Percentiles rank a stretch among this genome's conserved stretches.
Evolutionary conservation across 768 basidiomycete species (phyloP).

Genomic region (Boletus edulis): DNA sequence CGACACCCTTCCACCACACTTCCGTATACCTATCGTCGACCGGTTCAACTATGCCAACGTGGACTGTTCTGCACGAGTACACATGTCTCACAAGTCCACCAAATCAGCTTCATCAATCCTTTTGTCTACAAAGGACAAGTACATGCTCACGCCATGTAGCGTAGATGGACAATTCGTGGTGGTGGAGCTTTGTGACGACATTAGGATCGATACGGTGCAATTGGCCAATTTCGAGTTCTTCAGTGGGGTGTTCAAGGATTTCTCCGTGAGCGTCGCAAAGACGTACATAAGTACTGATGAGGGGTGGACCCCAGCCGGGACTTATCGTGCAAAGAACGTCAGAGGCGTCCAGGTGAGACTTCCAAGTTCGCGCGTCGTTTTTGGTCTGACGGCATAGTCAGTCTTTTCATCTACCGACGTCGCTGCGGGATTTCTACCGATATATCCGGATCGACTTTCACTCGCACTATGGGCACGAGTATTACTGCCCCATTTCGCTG

Average conservation of each 20-base stretch:
- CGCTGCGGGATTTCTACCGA: slow-evolving; percentile 83
- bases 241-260: slow-evolving; percentile 92
- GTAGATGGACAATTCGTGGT: slow-evolving; percentile 71
- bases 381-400: slow-evolving; percentile 23
- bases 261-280: slow-evolving; percentile 84
- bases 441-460: slow-evolving; percentile 93
- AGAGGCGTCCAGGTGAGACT: slow-evolving; percentile 83
- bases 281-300: slow-evolving; percentile 61
- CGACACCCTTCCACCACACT: slow-evolving; percentile 50
- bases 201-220: slow-evolving; percentile 94
- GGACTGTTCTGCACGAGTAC: slow-evolving; percentile 93
- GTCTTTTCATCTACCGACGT: slow-evolving; percentile 77
- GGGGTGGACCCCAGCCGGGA: slow-evolving; percentile 73
- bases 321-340: slow-evolving; percentile 83
- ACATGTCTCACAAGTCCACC: slow-evolving; percentile 74
- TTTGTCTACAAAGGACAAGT: slow-evolving; percentile 85
- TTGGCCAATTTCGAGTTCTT: slow-evolving; percentile 98
- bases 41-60: slow-evolving; percentile 92
- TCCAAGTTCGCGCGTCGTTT: background rate
- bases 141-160: slow-evolving; percentile 94
- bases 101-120: slow-evolving; percentile 84
- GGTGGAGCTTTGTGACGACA: slow-evolving; percentile 96
- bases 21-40: slow-evolving; percentile 74
- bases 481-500: slow-evolving; percentile 92
- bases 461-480: slow-evolving; percentile 91